Conservation (phyloP, 2,329 filamentous ascomycete genomes). For the Ceratocystis cubensis region DNA sequence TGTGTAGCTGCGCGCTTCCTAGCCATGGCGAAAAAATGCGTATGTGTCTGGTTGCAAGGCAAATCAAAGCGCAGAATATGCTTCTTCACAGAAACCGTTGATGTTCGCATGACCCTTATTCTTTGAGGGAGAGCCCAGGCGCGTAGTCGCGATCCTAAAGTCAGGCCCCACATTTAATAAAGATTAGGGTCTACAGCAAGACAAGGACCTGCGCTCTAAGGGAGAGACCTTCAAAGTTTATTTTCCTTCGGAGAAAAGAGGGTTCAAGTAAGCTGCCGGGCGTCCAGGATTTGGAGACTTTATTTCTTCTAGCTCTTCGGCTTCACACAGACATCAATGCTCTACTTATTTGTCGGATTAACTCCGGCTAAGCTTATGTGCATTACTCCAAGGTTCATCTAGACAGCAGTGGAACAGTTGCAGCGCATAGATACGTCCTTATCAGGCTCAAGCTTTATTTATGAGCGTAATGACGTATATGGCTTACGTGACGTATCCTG, state of each 20-base stretch:
- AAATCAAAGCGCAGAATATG: not conserved
- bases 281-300: constrained; percentile 1
- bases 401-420: not conserved
- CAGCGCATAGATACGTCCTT: not conserved
- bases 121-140: not conserved
- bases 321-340: not conserved
- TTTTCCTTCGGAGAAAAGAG: not conserved
- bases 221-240: not conserved
- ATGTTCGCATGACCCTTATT: not conserved
- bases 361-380: not conserved
- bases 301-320: not conserved
- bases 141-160: constrained; percentile 1
- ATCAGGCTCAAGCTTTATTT: too few relatives aligned
- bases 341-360: not conserved
- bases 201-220: not conserved
- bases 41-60: not conserved
- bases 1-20: constrained; percentile 16
- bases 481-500: too few relatives aligned
- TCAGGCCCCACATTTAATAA: not conserved
- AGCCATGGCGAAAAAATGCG: not conserved
- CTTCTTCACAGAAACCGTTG: not conserved
- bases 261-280: not conserved
- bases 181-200: not conserved
- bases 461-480: too few relatives aligned
- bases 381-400: not conserved